phyloP scores from a whole-genome alignment of 1,284 basidiomycete genomes.

The Ceratobasidium sp. region DNA sequence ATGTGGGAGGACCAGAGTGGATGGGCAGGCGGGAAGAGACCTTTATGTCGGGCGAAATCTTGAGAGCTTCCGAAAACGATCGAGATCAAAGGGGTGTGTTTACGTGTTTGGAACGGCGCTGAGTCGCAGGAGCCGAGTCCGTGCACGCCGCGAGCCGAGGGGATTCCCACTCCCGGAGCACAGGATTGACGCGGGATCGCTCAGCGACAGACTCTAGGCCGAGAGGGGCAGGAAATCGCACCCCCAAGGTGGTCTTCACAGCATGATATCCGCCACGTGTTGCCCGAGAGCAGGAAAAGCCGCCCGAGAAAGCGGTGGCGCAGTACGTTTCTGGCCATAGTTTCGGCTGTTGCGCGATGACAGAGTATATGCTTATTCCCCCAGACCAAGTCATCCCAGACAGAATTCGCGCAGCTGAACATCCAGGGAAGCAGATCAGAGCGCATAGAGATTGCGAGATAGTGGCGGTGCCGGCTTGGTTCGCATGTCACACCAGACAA shows the following conservation, averaged over 20 bases:
- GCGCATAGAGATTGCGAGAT: slow-evolving; percentile 1
- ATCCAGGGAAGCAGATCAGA: slow-evolving; percentile 6
- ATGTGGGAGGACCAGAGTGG: not conserved
- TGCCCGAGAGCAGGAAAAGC: slow-evolving; percentile 26
- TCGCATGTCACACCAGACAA: not conserved
- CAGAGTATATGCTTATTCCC: slow-evolving; percentile 4
- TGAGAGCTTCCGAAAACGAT: slow-evolving; percentile 15
- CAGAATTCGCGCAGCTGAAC: not conserved
- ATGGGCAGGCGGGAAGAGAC: not conserved
- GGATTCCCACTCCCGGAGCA: slow-evolving; percentile 15
- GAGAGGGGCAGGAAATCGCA: slow-evolving; percentile 9
- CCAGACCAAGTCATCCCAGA: not conserved
- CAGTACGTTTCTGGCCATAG: not conserved
- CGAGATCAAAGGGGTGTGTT: slow-evolving; percentile 23
- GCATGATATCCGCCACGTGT: slow-evolving; percentile 35
- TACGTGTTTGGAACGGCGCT: slow-evolving; percentile 20
- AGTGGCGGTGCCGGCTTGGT: not conserved
- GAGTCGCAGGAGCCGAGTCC: slow-evolving; percentile 2
- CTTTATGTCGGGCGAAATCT: slow-evolving; percentile 31
- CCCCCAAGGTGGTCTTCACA: slow-evolving; percentile 26
- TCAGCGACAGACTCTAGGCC: not conserved
- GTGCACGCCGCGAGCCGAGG: not conserved
- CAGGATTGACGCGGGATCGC: slow-evolving; percentile 24
- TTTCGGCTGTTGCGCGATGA: not conserved
- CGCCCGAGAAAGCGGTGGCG: not conserved